Conservation (phyloP, 805 yeast genomes). For the Candida dendrica region DNA sequence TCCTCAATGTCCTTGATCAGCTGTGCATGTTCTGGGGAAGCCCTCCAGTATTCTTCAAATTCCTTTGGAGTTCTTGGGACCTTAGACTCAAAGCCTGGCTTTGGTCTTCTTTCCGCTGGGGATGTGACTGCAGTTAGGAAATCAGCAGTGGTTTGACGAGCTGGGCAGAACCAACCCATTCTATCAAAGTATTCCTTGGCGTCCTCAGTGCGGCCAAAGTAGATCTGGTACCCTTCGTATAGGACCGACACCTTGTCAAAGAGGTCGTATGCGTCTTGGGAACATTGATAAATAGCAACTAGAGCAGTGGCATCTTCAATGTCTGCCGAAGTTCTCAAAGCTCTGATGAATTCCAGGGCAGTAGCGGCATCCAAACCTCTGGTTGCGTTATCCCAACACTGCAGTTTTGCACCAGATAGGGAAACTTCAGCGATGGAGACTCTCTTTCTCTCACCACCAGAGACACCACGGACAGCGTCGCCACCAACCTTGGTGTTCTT, state of each 20-base stretch:
- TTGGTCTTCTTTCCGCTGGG: slow-evolving; percentile 41
- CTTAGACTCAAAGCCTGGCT: slow-evolving; percentile 34
- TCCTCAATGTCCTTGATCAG: slow-evolving; percentile 39
- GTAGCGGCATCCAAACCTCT: slow-evolving; percentile 62
- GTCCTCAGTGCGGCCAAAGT: slow-evolving; percentile 36
- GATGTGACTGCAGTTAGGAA: slow-evolving; percentile 49
- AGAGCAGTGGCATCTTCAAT: slow-evolving; percentile 45
- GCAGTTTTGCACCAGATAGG: slow-evolving; percentile 38
- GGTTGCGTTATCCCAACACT: slow-evolving; percentile 57
- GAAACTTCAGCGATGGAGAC: slow-evolving; percentile 66
- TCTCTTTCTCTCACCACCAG: slow-evolving; percentile 73
- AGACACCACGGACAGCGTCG: slow-evolving; percentile 61
- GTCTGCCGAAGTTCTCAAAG: slow-evolving; percentile 44
- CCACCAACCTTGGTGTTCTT: slow-evolving; percentile 60
- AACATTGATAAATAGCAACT: slow-evolving; percentile 55
- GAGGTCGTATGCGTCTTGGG: slow-evolving; percentile 47
- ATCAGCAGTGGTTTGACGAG: slow-evolving; percentile 54
- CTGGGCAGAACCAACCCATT: slow-evolving; percentile 52
- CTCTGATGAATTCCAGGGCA: slow-evolving; percentile 48
- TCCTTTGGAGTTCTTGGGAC: slow-evolving; percentile 49
- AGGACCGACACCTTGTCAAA: slow-evolving; percentile 47
- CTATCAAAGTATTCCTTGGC: slow-evolving; percentile 43
- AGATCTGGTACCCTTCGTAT: slow-evolving; percentile 52
- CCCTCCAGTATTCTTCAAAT: slow-evolving; percentile 43
- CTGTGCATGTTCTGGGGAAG: slow-evolving; percentile 33